Evolutionary conservation across 768 basidiomycete genomes (phyloP).

Genomic region (Coprinellus aureogranulatus): DNA sequence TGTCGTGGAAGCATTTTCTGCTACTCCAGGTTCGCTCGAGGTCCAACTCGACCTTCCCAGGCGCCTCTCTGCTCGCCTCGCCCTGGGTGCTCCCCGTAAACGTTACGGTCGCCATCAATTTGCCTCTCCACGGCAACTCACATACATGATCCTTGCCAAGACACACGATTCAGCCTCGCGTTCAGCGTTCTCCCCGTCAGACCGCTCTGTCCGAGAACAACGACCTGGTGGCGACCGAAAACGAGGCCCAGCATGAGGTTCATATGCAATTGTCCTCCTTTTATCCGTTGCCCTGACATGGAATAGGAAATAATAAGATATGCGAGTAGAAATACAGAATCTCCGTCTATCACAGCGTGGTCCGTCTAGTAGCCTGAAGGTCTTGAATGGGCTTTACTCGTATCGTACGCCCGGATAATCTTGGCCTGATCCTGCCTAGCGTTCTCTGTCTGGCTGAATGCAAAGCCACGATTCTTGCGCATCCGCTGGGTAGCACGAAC

Average conservation of each 20-base stretch:
- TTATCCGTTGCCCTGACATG: neutral
- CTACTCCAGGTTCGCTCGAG: neutral
- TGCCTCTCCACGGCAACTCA: too few relatives aligned
- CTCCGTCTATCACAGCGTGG: slow-evolving; percentile 14
- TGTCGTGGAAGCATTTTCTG: neutral
- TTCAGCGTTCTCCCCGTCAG: too few relatives aligned
- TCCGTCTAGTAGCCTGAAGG: slow-evolving; percentile 69
- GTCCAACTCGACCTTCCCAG: neutral
- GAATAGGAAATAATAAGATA: slow-evolving; percentile 9
- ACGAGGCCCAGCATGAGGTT: too few relatives aligned
- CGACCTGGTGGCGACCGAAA: too few relatives aligned
- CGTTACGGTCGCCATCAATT: neutral
- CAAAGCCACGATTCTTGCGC: slow-evolving; percentile 94
- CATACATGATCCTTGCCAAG: too few relatives aligned
- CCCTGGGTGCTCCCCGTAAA: neutral
- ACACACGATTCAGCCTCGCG: too few relatives aligned
- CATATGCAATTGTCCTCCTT: too few relatives aligned
- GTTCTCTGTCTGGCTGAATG: slow-evolving; percentile 96
- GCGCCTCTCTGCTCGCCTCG: neutral
- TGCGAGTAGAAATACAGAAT: slow-evolving; percentile 39
- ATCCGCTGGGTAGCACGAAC: slow-evolving; percentile 98
- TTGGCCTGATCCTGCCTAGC: slow-evolving; percentile 83
- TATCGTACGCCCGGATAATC: slow-evolving; percentile 85
- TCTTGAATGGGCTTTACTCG: slow-evolving; percentile 66
- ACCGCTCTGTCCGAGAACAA: too few relatives aligned